Evolutionary conservation across 2,329 filamentous ascomycete species (phyloP).

Genomic region (Plenodomus tracheiphilus): DNA sequence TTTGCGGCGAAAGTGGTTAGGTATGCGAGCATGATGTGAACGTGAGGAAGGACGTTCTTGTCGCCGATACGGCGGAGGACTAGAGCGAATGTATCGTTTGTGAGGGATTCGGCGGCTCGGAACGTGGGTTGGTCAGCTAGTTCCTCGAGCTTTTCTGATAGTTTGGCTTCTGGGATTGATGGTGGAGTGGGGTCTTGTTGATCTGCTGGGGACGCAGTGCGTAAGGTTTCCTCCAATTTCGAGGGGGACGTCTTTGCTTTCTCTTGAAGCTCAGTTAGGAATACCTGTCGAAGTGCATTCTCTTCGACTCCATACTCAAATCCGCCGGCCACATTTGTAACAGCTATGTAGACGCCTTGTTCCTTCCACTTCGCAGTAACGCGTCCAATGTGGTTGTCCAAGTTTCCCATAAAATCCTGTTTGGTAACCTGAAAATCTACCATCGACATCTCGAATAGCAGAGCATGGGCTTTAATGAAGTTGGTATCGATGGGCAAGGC

Average conservation of each 20-base stretch:
- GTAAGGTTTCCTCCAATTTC: constrained; percentile 18
- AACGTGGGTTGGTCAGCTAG: constrained; percentile 28
- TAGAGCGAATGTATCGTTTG: constrained; percentile 50
- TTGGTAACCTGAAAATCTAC: constrained; percentile 54
- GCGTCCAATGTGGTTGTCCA: constrained; percentile 62
- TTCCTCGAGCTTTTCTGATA: constrained; percentile 17
- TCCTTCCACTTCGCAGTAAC: constrained; percentile 59
- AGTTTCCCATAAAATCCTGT: constrained; percentile 54
- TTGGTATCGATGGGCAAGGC: constrained; percentile 57
- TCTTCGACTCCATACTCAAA: constrained; percentile 58
- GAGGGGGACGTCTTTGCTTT: constrained; percentile 11
- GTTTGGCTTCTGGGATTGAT: constrained; percentile 20
- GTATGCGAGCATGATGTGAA: constrained; percentile 66
- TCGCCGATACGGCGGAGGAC: constrained; percentile 60
- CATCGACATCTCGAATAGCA: constrained; percentile 60
- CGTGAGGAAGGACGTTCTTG: constrained; percentile 62
- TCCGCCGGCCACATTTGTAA: constrained; percentile 59
- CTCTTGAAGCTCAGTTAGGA: constrained; percentile 11
- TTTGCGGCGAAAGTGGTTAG: constrained; percentile 51
- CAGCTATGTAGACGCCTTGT: constrained; percentile 61
- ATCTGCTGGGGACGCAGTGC: constrained; percentile 18
- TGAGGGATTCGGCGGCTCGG: constrained; percentile 46
- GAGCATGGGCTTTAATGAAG: constrained; percentile 67
- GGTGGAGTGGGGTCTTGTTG: constrained; percentile 12
- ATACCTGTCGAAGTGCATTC: constrained; percentile 40